Evolutionary conservation across 495 filamentous ascomycete species (phyloP).

Genomic region (Neurospora sp.): DNA sequence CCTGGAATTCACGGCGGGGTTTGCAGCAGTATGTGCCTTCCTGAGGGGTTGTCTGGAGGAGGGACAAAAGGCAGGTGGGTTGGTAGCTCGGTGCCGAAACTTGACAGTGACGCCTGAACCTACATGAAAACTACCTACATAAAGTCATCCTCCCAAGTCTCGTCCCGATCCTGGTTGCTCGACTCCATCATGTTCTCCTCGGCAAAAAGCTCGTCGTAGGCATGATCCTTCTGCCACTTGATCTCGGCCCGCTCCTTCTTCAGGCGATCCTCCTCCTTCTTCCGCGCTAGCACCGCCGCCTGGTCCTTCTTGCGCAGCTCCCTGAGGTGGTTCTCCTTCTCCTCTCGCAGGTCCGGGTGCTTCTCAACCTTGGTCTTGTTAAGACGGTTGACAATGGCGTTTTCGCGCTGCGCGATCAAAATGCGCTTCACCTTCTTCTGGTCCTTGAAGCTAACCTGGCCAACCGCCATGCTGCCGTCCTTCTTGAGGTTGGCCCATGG

Average conservation of each 20-base stretch:
- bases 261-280: conserved; percentile 69
- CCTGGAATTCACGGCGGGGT: too few relatives aligned
- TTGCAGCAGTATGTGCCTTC: too few relatives aligned
- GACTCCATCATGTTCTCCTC: conserved; percentile 54
- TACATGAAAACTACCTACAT: conserved; percentile 45
- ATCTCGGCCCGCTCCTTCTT: conserved; percentile 72
- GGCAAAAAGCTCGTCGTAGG: conserved; percentile 76
- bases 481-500: conserved; percentile 97
- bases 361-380: conserved; percentile 91
- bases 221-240: conserved; percentile 90
- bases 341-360: conserved; percentile 66
- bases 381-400: conserved; percentile 85
- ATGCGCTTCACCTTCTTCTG: conserved; percentile 75
- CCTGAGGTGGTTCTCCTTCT: conserved; percentile 66
- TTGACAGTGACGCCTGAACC: too few relatives aligned
- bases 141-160: conserved; percentile 62
- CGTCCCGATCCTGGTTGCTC: conserved; percentile 57
- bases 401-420: conserved; percentile 66
- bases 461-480: conserved; percentile 89
- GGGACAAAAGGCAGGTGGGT: too few relatives aligned
- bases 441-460: conserved; percentile 93
- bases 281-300: conserved; percentile 52
- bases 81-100: too few relatives aligned
- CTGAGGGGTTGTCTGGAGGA: too few relatives aligned
- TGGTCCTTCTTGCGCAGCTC: conserved; percentile 60